phyloP scores from a whole-genome alignment of 2,329 filamentous ascomycete species.

The Xylariaceae sp. region DNA sequence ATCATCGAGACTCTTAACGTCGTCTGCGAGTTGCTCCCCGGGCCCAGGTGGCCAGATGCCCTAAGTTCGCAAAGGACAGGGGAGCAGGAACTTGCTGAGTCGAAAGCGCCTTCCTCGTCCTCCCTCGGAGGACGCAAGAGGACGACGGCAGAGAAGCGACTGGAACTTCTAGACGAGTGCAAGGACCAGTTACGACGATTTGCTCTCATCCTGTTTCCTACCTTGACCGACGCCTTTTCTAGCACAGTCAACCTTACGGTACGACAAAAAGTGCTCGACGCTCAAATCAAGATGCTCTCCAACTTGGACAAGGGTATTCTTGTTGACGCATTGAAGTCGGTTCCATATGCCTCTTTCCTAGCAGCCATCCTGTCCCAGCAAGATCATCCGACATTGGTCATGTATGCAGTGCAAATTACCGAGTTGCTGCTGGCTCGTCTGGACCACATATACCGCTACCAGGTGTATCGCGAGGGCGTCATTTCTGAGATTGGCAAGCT shows the following conservation, averaged over 20 bases:
- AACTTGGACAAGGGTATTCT: conserved; percentile 85
- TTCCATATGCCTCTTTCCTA: conserved; percentile 92
- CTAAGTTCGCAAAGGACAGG: conserved; percentile 29
- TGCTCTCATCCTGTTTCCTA: conserved; percentile 87
- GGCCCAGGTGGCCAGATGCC: conserved; percentile 54
- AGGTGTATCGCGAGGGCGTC: conserved; percentile 95
- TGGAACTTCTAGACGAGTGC: conserved; percentile 78
- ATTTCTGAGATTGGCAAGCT: conserved; percentile 85
- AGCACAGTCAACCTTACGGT: conserved; percentile 95
- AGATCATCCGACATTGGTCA: conserved; percentile 82
- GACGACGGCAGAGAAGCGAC: conserved; percentile 68
- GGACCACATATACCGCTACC: conserved; percentile 85
- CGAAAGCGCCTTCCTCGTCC: conserved; percentile 36
- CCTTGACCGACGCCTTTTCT: conserved; percentile 91
- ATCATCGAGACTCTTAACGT: conserved; percentile 97
- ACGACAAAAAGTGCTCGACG: conserved; percentile 87
- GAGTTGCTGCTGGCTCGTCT: conserved; percentile 81
- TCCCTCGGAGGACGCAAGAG: conserved; percentile 43
- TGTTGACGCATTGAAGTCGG: conserved; percentile 75
- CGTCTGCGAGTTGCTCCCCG: conserved; percentile 87
- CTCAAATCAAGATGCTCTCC: conserved; percentile 97
- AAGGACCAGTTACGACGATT: conserved; percentile 85
- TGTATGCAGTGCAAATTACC: conserved; percentile 80
- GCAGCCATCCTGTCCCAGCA: conserved; percentile 94
- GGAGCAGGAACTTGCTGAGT: conserved; percentile 34